Percentiles rank a stretch among this genome's conserved stretches.
These are phyloP conservation scores for Paecilomyces dactylethromorphus DNA, from an alignment of 2,329 filamentous ascomycete species.

Conservation along the genomic window DNA sequence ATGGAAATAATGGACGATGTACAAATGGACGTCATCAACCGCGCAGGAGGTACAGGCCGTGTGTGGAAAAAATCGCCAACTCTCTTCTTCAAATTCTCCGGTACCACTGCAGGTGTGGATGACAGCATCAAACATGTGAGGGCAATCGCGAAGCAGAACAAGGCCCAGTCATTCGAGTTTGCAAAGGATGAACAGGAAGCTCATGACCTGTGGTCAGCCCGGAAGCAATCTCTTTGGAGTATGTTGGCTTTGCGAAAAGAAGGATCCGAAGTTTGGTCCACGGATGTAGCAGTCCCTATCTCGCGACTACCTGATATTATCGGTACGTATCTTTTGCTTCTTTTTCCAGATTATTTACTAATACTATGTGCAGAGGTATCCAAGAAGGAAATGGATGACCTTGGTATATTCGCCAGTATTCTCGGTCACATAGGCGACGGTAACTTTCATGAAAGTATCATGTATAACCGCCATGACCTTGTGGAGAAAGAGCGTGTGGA, in stretches of 20 bases:
- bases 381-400: conserved; percentile 80
- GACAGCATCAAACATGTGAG: conserved; percentile 69
- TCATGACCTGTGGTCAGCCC: conserved; percentile 53
- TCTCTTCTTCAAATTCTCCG: conserved; percentile 56
- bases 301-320: conserved; percentile 58
- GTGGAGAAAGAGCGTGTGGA: conserved; percentile 71
- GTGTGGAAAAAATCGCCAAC: conserved; percentile 35
- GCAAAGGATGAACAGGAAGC: conserved; percentile 48
- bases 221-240: conserved; percentile 56
- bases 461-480: conserved; percentile 68
- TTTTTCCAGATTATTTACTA: not conserved
- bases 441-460: conserved; percentile 90
- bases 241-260: conserved; percentile 52
- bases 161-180: conserved; percentile 50
- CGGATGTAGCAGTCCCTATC: conserved; percentile 56
- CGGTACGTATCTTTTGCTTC: conserved; percentile 27
- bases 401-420: conserved; percentile 81
- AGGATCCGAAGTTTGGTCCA: conserved; percentile 55
- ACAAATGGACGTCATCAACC: conserved; percentile 61
- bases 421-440: conserved; percentile 88
- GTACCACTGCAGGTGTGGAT: conserved; percentile 67
- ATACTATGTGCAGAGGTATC: conserved; percentile 57
- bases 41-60: conserved; percentile 53
- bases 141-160: conserved; percentile 58
- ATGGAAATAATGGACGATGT: conserved; percentile 59